Evolutionary conservation across 768 basidiomycete genomes (phyloP).

Genomic region (Hygrophorus russula): DNA sequence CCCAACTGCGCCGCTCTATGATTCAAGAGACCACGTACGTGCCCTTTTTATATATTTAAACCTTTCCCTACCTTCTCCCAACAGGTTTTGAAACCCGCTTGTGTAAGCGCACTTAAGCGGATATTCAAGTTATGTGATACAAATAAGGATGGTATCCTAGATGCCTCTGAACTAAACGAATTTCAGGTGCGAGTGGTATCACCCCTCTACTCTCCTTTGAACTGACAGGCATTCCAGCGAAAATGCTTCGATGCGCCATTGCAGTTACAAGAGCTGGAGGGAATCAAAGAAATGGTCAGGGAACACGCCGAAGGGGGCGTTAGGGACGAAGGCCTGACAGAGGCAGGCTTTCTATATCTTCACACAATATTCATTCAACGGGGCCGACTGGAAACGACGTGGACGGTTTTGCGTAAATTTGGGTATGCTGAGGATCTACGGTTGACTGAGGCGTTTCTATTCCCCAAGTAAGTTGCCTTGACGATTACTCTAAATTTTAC

Average conservation of each 20-base stretch:
- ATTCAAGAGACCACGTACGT: slow-evolving; percentile 86
- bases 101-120: slow-evolving; percentile 74
- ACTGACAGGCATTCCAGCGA: slow-evolving; percentile 33
- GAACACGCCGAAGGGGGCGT: slow-evolving; percentile 70
- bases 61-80: slow-evolving; percentile 6
- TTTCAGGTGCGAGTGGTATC: too few relatives aligned
- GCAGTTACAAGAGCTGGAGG: slow-evolving; percentile 87
- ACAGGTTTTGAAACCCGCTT: slow-evolving; percentile 87
- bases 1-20: slow-evolving; percentile 93
- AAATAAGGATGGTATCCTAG: slow-evolving; percentile 89
- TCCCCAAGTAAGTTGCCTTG: slow-evolving; percentile 60
- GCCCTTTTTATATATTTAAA: slow-evolving; percentile 1
- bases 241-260: slow-evolving; percentile 94
- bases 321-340: slow-evolving; percentile 73
- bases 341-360: slow-evolving; percentile 86
- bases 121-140: slow-evolving; percentile 96
- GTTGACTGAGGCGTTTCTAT: slow-evolving; percentile 77
- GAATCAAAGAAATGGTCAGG: slow-evolving; percentile 88
- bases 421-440: slow-evolving; percentile 94
- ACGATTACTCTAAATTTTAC: slow-evolving; percentile 6
- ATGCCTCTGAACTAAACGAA: slow-evolving; percentile 86
- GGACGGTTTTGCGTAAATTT: slow-evolving; percentile 91
- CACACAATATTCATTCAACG: slow-evolving; percentile 96
- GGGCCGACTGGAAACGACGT: slow-evolving; percentile 92
- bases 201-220: too few relatives aligned